Base-by-base conservation (phyloP, 1,284 basidiomycete species). In the Ustilago tritici region DNA sequence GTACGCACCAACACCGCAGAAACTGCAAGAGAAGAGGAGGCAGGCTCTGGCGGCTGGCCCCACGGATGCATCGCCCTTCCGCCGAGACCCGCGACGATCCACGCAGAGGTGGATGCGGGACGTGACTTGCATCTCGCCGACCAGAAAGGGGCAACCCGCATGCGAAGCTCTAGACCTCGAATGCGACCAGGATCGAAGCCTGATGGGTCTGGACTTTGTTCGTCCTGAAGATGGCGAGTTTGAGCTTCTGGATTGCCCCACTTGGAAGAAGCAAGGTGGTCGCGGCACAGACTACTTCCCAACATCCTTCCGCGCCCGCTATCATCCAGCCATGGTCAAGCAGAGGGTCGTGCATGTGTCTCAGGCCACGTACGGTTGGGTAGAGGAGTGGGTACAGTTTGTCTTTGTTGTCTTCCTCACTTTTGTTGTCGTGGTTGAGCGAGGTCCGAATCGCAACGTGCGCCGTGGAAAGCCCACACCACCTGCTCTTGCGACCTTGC, bases 261-360 rank as follows among this genome's bases (percentile, higher is more conserved):
- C 68, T 2, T 72, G 70, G 75, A 75, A 77, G 56, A 76, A 68
- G 57, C 75, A 75, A 38, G 73, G 74, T 32, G 69, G 70, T 36
- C 65, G 78, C 5, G 80, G 80, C 23, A 80, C 78, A 31, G 78
- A 82, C 49, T 81, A 81, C 61, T 81, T 76, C 43, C 80, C 81
- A 7, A 74, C 79, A 32, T 76, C 73, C 35, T 63, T 76, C 35
- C 60, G 68, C 40, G 81, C 78, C 6, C 74, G 80, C 17, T 82
- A 82, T 57, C 65, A 59, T 50, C 80, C 81, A 3, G 54, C 62
- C 43, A 79, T 82, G 79, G 77, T 82, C 60, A 70, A 72, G 63
- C 75, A 80, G 60, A 46, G 80, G 35, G 76, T 78, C 10, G 64
- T 64, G 38, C 68, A 76, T 14, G 75, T 72, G 11, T 74, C 77